Percentiles rank a stretch among this genome's conserved stretches.
These are phyloP conservation scores for Vitis labrusca DNA, from an alignment of 164 flowering plant species.

Conservation along the genomic window DNA sequence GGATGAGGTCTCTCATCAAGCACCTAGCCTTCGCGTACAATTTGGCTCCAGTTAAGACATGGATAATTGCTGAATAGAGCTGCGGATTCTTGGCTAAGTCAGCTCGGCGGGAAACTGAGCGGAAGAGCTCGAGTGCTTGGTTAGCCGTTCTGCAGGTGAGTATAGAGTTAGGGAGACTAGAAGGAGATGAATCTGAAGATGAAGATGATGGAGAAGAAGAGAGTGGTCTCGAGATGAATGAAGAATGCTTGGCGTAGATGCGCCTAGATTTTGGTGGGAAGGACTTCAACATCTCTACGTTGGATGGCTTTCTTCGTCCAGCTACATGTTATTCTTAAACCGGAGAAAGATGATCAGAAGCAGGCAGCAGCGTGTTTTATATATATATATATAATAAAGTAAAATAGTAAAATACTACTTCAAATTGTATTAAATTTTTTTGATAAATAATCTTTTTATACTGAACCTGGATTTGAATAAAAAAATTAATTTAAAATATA, in stretches of 20 bases:
- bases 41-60: conserved; percentile 39
- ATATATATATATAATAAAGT: no score
- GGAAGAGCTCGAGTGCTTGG: conserved; percentile 48
- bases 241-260: background rate
- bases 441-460: no score
- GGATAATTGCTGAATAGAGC: conserved; percentile 48
- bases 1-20: conserved; percentile 59
- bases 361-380: no score
- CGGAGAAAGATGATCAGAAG: no score
- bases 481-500: no score
- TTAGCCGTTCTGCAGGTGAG: conserved; percentile 31
- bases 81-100: conserved; percentile 25
- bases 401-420: no score
- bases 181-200: conserved; percentile 10
- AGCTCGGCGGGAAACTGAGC: conserved; percentile 14
- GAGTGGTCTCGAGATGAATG: conserved; percentile 1
- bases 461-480: no score
- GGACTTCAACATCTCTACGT: conserved; percentile 29
- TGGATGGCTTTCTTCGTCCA: background rate
- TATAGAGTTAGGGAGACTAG: conserved; percentile 27
- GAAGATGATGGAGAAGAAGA: conserved; percentile 16
- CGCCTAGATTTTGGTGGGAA: conserved; percentile 18
- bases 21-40: conserved; percentile 44
- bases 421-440: no score
- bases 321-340: no score